Evolutionary conservation across 768 basidiomycete genomes (phyloP).

Genomic region (Suillus cothurnatus): DNA sequence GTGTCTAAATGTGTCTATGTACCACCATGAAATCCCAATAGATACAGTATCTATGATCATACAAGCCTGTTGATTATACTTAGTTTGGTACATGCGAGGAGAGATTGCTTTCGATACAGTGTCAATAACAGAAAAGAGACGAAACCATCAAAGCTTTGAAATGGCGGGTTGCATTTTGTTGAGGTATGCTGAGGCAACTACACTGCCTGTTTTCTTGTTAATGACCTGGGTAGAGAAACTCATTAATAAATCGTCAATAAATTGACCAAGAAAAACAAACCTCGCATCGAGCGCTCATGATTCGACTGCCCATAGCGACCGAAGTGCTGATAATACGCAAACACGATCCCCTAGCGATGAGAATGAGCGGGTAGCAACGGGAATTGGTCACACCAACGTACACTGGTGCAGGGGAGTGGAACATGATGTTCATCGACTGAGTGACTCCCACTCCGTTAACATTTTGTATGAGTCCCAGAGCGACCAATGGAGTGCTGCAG

Average conservation of each 20-base stretch:
- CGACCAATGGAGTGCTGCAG: slow-evolving; percentile 68
- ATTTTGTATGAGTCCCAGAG: slow-evolving; percentile 59
- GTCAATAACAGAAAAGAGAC: slow-evolving; percentile 5
- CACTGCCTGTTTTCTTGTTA: slow-evolving; percentile 57
- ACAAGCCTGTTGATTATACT: background rate
- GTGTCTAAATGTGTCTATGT: background rate
- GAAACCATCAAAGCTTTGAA: slow-evolving; percentile 45
- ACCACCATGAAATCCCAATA: slow-evolving; percentile 1
- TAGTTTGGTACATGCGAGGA: background rate
- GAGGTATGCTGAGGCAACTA: slow-evolving; percentile 66
- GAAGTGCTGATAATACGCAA: slow-evolving; percentile 65
- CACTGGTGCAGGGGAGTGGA: slow-evolving; percentile 69
- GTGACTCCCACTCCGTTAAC: slow-evolving; percentile 76
- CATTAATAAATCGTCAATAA: slow-evolving; percentile 2
- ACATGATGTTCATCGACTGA: slow-evolving; percentile 68
- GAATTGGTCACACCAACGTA: slow-evolving; percentile 35
- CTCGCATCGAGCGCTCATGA: slow-evolving; percentile 75
- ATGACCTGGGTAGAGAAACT: slow-evolving; percentile 44
- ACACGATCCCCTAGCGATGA: slow-evolving; percentile 50
- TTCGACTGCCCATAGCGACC: slow-evolving; percentile 64
- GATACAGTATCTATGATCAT: slow-evolving; percentile 6
- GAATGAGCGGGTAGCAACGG: slow-evolving; percentile 13
- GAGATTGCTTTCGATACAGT: slow-evolving; percentile 7
- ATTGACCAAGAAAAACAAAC: slow-evolving; percentile 37
- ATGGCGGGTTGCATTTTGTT: slow-evolving; percentile 72